These are phyloP conservation scores for Petrea volubilis DNA, from an alignment of 257 asterid genomes.

Conservation along the genomic window DNA sequence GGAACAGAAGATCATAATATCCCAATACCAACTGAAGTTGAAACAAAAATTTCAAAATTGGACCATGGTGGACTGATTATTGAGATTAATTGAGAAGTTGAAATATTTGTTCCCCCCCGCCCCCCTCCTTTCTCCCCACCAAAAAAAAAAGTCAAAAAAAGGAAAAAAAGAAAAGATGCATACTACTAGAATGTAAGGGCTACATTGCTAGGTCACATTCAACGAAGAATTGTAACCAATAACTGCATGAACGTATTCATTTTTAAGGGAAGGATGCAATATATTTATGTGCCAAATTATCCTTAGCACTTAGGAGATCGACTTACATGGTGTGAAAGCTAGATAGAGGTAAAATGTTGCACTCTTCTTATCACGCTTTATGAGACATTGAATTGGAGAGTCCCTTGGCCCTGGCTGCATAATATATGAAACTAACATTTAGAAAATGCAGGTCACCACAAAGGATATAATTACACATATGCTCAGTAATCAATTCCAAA, in stretches of 20 bases:
- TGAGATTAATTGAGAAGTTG: neutral
- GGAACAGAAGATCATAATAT: neutral
- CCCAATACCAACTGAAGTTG: constrained; percentile 7
- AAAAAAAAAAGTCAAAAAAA: too few species aligned
- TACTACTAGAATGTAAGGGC: too few species aligned
- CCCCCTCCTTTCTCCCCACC: too few species aligned
- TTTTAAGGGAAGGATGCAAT: neutral
- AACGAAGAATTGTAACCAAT: too few species aligned
- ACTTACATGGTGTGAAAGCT: constrained; percentile 85
- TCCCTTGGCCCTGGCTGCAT: constrained; percentile 94
- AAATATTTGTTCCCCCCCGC: too few species aligned
- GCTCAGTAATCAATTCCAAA: neutral
- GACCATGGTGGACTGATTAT: constrained; percentile 8
- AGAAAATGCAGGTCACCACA: constrained; percentile 4
- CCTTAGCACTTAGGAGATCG: constrained; percentile 12
- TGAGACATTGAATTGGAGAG: constrained; percentile 74
- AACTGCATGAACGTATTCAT: neutral
- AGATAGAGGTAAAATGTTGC: constrained; percentile 75
- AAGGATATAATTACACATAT: neutral
- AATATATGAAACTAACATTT: constrained; percentile 12
- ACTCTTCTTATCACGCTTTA: constrained; percentile 92
- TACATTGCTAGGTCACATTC: too few species aligned
- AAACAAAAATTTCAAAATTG: constrained; percentile 10
- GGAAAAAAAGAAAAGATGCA: too few species aligned
- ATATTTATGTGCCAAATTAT: constrained; percentile 6